Percentiles rank a stretch among this genome's conserved stretches.
These are phyloP conservation scores for Pogostemon cablin DNA, from an alignment of 257 asterid genomes.

Conservation along the genomic window DNA sequence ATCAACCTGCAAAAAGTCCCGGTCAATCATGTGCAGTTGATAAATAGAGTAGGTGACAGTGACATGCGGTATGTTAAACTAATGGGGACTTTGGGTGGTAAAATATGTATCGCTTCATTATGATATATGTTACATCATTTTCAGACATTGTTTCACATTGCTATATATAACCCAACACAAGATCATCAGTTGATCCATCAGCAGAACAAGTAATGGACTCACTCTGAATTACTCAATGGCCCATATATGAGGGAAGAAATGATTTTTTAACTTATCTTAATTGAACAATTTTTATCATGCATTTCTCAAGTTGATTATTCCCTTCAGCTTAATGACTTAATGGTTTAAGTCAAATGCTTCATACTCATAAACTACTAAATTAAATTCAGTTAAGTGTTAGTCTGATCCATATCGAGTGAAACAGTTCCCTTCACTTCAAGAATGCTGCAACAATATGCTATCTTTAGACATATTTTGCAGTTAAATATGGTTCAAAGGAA, in stretches of 20 bases:
- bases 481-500: slow-evolving; percentile 8
- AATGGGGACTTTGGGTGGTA: too few relatives aligned
- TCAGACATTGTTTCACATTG: neutral
- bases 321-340: neutral
- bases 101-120: too few relatives aligned
- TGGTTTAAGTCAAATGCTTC: slow-evolving; percentile 1
- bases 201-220: too few relatives aligned
- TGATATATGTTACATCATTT: neutral
- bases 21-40: slow-evolving; percentile 4
- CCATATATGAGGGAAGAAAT: neutral
- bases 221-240: neutral
- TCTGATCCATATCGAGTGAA: slow-evolving; percentile 8
- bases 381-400: neutral
- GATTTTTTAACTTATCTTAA: neutral
- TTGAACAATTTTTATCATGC: slow-evolving; percentile 2
- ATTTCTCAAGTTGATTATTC: neutral
- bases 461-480: neutral
- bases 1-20: slow-evolving; percentile 54
- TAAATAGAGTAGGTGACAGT: neutral
- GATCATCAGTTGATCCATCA: neutral
- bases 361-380: slow-evolving; percentile 1
- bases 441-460: too few relatives aligned
- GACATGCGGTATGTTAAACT: too few relatives aligned
- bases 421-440: slow-evolving; percentile 9
- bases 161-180: neutral